Conservation (phyloP, 2,329 filamentous ascomycete species). For the Colletotrichum chrysophilum region DNA sequence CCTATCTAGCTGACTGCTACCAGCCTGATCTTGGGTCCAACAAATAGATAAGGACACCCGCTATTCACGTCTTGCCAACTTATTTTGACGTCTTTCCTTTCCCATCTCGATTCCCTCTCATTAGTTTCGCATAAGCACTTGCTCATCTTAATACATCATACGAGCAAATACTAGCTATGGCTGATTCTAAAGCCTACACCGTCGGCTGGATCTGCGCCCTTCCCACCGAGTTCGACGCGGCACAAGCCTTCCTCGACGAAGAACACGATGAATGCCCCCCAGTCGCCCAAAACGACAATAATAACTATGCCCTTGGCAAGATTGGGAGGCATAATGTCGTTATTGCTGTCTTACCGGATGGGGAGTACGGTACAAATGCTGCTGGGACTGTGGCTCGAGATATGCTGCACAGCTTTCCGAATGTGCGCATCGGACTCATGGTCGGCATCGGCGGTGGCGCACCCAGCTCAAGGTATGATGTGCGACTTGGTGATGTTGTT, state of each 20-base stretch:
- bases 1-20: neutral
- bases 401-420: slow-evolving; percentile 29
- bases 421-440: slow-evolving; percentile 13
- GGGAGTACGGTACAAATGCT: slow-evolving; percentile 8
- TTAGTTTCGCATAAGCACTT: neutral
- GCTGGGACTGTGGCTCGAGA: slow-evolving; percentile 26
- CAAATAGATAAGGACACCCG: neutral
- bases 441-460: slow-evolving; percentile 32
- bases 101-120: neutral
- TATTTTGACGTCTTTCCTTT: neutral
- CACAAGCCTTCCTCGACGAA: too few relatives aligned
- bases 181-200: neutral
- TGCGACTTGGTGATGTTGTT: slow-evolving; percentile 25
- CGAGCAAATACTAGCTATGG: neutral
- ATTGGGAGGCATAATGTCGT: slow-evolving; percentile 24
- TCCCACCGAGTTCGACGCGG: neutral
- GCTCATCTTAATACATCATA: neutral
- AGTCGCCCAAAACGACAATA: neutral
- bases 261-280: neutral
- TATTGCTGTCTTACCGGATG: slow-evolving; percentile 20
- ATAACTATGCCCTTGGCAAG: slow-evolving; percentile 16
- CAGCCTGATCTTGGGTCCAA: neutral
- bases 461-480: slow-evolving; percentile 20
- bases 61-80: neutral
- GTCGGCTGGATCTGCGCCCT: neutral